These are phyloP conservation scores for Phlebiopsis gigantea DNA, from an alignment of 768 basidiomycete species.

Conservation along the genomic window DNA sequence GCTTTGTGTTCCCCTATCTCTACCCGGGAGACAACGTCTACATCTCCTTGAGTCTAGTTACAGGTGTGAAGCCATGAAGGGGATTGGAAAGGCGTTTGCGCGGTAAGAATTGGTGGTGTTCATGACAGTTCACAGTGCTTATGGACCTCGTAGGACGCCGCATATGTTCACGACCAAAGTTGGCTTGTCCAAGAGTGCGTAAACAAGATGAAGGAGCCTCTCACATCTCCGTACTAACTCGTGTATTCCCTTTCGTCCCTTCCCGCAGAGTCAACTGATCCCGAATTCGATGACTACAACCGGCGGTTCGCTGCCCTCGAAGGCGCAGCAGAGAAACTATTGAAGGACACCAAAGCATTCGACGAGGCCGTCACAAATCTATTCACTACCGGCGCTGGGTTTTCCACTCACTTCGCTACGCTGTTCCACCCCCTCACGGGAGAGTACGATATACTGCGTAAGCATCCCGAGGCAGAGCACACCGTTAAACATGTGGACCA, in stretches of 20 bases:
- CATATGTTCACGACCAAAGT: slow-evolving; percentile 83
- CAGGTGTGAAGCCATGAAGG: slow-evolving; percentile 20
- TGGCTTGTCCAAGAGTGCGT: slow-evolving; percentile 87
- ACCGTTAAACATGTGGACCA: slow-evolving; percentile 74
- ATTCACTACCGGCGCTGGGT: slow-evolving; percentile 60
- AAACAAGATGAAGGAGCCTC: neutral
- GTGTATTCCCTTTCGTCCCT: neutral
- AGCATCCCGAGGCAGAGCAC: slow-evolving; percentile 69
- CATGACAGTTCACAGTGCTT: neutral
- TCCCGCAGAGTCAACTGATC: slow-evolving; percentile 65
- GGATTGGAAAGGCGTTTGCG: slow-evolving; percentile 25
- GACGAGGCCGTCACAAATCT: slow-evolving; percentile 75
- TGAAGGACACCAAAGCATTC: slow-evolving; percentile 90
- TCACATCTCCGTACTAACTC: neutral
- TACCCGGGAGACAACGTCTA: neutral
- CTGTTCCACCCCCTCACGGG: slow-evolving; percentile 63
- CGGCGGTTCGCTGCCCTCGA: slow-evolving; percentile 76
- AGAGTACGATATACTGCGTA: slow-evolving; percentile 76
- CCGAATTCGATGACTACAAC: slow-evolving; percentile 86
- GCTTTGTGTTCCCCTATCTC: neutral
- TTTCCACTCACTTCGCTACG: slow-evolving; percentile 55
- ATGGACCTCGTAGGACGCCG: slow-evolving; percentile 63
- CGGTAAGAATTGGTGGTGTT: slow-evolving; percentile 15
- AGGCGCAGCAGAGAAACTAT: slow-evolving; percentile 76
- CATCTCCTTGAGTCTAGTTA: neutral